A percentile compares a stretch with the other conserved stretches of the same genome.
Evolutionary conservation across 805 yeast species (phyloP).

Genomic region (Helenozyma rhizophorensis): DNA sequence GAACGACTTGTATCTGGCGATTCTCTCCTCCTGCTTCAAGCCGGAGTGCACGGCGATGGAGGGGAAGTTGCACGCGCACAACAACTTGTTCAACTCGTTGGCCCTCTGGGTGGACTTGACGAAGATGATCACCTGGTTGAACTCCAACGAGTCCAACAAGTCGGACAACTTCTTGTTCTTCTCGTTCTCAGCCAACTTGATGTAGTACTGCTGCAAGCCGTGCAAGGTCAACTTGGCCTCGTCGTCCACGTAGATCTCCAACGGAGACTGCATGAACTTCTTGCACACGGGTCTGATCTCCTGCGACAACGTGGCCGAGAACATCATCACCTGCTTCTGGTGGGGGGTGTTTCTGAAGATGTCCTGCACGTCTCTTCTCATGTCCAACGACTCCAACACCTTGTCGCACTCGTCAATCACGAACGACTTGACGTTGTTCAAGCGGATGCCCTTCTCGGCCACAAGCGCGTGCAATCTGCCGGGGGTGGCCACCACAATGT

Average conservation of each 20-base stretch:
- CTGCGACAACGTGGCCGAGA: constrained; percentile 90
- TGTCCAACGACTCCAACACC: constrained; percentile 84
- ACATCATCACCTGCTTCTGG: constrained; percentile 99
- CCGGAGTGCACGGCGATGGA: constrained; percentile 95
- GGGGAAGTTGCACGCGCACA: constrained; percentile 93
- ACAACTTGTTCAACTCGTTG: constrained; percentile 79
- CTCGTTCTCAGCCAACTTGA: constrained; percentile 84
- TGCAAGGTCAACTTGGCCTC: constrained; percentile 96
- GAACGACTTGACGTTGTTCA: constrained; percentile 86
- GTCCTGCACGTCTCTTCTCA: constrained; percentile 99
- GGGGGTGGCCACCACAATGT: constrained; percentile 96
- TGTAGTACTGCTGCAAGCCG: constrained; percentile 95
- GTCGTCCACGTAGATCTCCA: constrained; percentile 96
- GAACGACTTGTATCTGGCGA: constrained; percentile 91
- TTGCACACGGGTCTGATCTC: constrained; percentile 96
- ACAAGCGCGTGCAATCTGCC: constrained; percentile 95
- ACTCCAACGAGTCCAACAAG: constrained; percentile 87
- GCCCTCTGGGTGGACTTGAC: constrained; percentile 92
- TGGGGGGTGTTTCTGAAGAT: constrained; percentile 96
- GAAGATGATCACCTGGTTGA: constrained; percentile 96
- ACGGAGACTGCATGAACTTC: constrained; percentile 96
- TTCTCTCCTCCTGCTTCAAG: constrained; percentile 96
- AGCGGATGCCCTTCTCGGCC: constrained; percentile 82
- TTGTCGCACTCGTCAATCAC: constrained; percentile 98
- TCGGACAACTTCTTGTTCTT: constrained; percentile 92